These are phyloP conservation scores for Hortaea sp. DNA, from an alignment of 2,329 filamentous ascomycete species.

Conservation along the genomic window DNA sequence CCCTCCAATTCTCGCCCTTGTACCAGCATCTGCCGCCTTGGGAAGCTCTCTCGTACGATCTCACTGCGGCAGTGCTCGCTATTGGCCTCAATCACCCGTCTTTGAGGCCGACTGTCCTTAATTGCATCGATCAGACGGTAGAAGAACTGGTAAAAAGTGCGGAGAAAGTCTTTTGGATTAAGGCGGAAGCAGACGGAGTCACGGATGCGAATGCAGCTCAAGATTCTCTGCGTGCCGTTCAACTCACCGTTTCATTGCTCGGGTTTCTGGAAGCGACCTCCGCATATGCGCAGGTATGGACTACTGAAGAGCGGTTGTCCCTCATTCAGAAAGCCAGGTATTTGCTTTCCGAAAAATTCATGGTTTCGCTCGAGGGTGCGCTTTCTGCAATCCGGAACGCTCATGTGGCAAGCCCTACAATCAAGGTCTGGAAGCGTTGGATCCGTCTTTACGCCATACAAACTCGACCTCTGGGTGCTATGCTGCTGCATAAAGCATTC, in stretches of 20 bases:
- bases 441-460: constrained; percentile 70
- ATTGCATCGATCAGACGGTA: constrained; percentile 62
- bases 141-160: constrained; percentile 57
- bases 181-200: constrained; percentile 10
- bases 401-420: constrained; percentile 51
- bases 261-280: constrained; percentile 82
- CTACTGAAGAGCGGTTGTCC: constrained; percentile 58
- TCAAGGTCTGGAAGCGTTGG: constrained; percentile 82
- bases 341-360: constrained; percentile 72
- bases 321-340: constrained; percentile 62
- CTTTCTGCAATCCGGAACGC: constrained; percentile 84
- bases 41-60: constrained; percentile 68
- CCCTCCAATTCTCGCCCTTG: constrained; percentile 69
- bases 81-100: constrained; percentile 63
- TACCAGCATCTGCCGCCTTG: constrained; percentile 78
- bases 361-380: constrained; percentile 78
- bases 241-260: constrained; percentile 72
- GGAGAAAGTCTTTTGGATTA: constrained; percentile 35
- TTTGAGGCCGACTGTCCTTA: constrained; percentile 55
- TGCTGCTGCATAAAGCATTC: constrained; percentile 82
- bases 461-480: constrained; percentile 75
- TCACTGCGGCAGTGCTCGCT: constrained; percentile 72
- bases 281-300: constrained; percentile 73
- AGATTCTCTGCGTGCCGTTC: constrained; percentile 37
- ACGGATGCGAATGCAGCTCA: constrained; percentile 14